Evolutionary conservation across 176 grass and related monocot species (phyloP), one percentile per base, ranked within the genome.

Genomic region (Aegilops bicornis): DNA sequence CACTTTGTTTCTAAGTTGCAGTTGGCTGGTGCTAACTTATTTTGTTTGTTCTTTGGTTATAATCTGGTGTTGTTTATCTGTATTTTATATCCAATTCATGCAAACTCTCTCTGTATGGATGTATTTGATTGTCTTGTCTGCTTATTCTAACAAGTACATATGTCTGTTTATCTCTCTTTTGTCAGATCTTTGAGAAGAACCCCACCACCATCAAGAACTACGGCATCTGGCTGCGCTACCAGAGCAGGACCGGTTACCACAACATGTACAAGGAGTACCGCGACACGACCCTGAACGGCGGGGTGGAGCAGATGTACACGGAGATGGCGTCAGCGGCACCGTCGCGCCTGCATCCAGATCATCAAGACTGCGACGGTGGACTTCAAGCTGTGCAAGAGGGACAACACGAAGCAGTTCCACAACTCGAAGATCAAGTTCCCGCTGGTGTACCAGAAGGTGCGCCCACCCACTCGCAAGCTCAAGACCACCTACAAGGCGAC

Each of bases 201-300:
- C 90, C 97, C 0, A 99, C 97, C 36, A 95, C 88, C 2, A 95
- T 99, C 24, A 99, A 99, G 90, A 99, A 96, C 80, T 96, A 90
- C 24, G 97, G 92, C 48, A 96, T 99, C 80, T 96, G 97, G 97
- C 77, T 99, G 19, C 62, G 92, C 2, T 99, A 99, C 80, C 97
- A 99, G 88, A 94, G 93, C 83, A 87, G 94, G 43, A 99, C 94
- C 0, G 97, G 97, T 7, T 99, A 99, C 73, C 97, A 99, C 61
- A 94, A 99, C 85, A 96, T 99, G 97, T 96, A 99, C 87, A 99
- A 96, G 92, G 97, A 99, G 59, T 96, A 82, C 85, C 94, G 90
- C 23, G 94, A 99, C 85, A 99, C 94, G 10, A 93, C 97, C 54
- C 77, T 99, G 3, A 99, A 99, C 6, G 97, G 94, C 11, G 87